These are phyloP conservation scores for Odonthalia washingtoniensis DNA, from an alignment of 31 red algal genomes.

Conservation along the genomic window DNA sequence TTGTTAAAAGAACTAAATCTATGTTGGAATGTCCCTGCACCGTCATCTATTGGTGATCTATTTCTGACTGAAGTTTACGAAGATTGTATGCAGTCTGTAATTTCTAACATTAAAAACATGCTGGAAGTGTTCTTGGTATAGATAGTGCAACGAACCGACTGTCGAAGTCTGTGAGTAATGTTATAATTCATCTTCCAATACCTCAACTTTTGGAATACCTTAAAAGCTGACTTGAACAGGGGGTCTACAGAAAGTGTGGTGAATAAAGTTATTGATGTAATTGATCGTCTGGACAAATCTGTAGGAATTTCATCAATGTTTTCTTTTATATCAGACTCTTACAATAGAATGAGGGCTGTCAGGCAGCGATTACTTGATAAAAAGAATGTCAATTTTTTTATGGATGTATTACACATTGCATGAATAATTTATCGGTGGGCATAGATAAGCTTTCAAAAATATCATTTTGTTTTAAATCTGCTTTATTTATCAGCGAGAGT, in stretches of 20 bases:
- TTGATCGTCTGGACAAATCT: background rate
- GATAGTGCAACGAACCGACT: conserved; percentile 34
- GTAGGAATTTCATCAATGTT: conserved; percentile 1
- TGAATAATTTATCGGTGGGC: conserved; percentile 22
- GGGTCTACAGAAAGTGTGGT: background rate
- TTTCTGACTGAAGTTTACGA: conserved; percentile 17
- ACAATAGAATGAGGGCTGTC: conserved; percentile 29
- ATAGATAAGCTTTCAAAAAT: background rate
- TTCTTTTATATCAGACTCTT: conserved; percentile 41
- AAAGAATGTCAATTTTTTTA: background rate
- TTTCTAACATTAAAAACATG: conserved; percentile 6
- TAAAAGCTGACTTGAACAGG: background rate
- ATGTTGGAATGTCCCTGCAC: conserved; percentile 23
- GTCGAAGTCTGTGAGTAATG: conserved; percentile 37
- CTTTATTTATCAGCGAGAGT: conserved; percentile 1
- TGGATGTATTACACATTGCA: conserved; percentile 32
- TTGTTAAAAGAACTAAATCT: conserved; percentile 17
- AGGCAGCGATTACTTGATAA: background rate
- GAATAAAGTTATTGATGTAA: too few species aligned
- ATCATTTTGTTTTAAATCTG: background rate
- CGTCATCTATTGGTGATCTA: background rate
- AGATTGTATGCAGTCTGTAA: conserved; percentile 2
- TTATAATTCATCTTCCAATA: conserved; percentile 23
- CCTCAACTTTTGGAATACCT: conserved; percentile 38
- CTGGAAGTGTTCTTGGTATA: conserved; percentile 27